Conservation (phyloP, 371 early-diverging fungal genomes). For the Choanephora cucurbitarum region DNA sequence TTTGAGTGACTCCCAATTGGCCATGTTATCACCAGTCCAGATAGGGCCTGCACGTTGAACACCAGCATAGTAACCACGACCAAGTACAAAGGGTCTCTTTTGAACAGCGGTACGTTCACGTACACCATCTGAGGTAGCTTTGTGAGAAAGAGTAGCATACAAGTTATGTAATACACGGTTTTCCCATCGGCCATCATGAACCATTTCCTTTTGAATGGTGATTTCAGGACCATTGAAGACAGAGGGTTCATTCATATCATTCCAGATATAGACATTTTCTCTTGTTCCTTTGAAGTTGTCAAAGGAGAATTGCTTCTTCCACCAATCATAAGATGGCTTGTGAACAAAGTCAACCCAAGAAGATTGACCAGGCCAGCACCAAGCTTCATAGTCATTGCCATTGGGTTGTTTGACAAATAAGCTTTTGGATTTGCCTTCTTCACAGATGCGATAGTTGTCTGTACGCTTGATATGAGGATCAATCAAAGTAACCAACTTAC, state of each 20-base stretch:
- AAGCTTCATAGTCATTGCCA: slow-evolving; percentile 78
- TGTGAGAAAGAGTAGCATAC: slow-evolving; percentile 72
- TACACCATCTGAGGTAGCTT: slow-evolving; percentile 60
- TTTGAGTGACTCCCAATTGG: slow-evolving; percentile 80
- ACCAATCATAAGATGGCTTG: slow-evolving; percentile 80
- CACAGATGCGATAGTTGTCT: slow-evolving; percentile 69
- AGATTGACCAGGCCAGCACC: slow-evolving; percentile 94
- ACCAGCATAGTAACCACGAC: slow-evolving; percentile 90
- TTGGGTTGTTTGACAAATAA: slow-evolving; percentile 80
- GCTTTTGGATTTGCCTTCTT: slow-evolving; percentile 73
- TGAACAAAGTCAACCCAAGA: slow-evolving; percentile 88
- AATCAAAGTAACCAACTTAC: slow-evolving; percentile 94
- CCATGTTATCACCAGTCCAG: slow-evolving; percentile 93
- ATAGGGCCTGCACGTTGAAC: slow-evolving; percentile 86
- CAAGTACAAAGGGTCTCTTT: slow-evolving; percentile 84
- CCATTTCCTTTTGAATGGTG: slow-evolving; percentile 88
- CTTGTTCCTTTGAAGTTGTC: slow-evolving; percentile 78
- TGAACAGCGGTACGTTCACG: slow-evolving; percentile 50
- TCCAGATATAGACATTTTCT: slow-evolving; percentile 81
- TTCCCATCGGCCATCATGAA: slow-evolving; percentile 76
- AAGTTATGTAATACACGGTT: slow-evolving; percentile 91
- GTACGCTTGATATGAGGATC: slow-evolving; percentile 97
- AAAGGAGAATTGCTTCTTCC: slow-evolving; percentile 73
- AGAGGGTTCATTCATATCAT: slow-evolving; percentile 95
- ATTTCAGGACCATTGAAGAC: slow-evolving; percentile 92